Evolutionary conservation across 1,284 basidiomycete genomes (phyloP).

Genomic region (Ganoderma boninense): DNA sequence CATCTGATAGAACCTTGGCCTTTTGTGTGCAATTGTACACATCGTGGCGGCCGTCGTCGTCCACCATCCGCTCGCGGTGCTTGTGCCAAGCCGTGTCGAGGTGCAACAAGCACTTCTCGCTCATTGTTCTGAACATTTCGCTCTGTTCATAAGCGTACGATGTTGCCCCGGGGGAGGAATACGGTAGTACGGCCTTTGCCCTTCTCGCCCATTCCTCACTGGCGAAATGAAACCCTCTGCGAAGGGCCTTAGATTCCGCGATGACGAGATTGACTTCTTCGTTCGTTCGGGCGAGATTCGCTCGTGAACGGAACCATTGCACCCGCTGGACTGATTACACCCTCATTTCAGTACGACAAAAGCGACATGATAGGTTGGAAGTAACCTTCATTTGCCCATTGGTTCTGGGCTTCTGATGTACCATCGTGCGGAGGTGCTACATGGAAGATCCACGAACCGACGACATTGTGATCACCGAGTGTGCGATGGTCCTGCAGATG

Average conservation of each 20-base stretch:
- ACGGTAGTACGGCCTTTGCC: background rate
- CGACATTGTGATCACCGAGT: background rate
- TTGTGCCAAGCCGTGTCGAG: no score
- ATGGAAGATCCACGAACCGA: background rate
- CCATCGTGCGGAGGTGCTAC: background rate
- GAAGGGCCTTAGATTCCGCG: background rate
- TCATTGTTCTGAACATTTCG: no score
- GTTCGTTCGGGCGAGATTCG: background rate
- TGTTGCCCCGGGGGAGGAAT: background rate
- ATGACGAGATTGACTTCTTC: background rate
- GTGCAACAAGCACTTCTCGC: no score
- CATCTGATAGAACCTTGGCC: no score
- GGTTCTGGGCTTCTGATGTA: background rate
- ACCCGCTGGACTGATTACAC: no score
- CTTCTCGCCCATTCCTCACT: background rate
- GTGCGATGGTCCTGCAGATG: background rate
- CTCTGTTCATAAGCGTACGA: no score
- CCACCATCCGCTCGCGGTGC: no score
- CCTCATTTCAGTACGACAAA: no score
- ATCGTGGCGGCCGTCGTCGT: no score
- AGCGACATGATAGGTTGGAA: no score
- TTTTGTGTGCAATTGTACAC: no score
- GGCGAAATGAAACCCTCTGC: background rate
- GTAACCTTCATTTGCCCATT: background rate
- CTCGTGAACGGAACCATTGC: background rate